Evolutionary conservation across 139 green algal genomes (phyloP).

Genomic region (Dunaliella primolecta): DNA sequence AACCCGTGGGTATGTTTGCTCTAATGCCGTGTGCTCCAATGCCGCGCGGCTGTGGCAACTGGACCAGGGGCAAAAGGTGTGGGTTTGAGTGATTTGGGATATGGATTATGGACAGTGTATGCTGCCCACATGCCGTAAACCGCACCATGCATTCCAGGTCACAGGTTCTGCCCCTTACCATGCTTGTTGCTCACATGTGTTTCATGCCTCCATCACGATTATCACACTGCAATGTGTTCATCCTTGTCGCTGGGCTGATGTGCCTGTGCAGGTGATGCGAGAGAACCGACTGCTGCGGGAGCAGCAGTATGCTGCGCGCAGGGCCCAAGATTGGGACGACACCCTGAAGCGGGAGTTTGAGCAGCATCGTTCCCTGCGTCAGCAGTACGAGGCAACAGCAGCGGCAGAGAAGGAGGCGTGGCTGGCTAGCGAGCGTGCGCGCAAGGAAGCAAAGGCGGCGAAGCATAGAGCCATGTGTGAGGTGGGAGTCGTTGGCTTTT

Average conservation of each 20-base stretch:
- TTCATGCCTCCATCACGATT: no score
- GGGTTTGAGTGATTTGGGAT: neutral
- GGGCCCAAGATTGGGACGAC: conserved; percentile 55
- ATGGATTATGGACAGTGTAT: no score
- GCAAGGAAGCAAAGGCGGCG: conserved; percentile 36
- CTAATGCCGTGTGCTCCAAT: no score
- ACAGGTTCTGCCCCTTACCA: no score
- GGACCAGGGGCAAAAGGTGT: conserved; percentile 45
- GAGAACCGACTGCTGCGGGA: conserved; percentile 59
- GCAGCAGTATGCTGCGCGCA: conserved; percentile 59
- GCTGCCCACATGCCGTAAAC: no score
- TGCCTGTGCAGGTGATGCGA: conserved; percentile 44
- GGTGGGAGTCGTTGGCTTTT: neutral
- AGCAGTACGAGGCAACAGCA: conserved; percentile 36
- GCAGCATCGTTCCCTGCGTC: conserved; percentile 38
- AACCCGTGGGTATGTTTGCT: no score
- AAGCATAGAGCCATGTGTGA: conserved; percentile 29
- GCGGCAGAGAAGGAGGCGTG: conserved; percentile 47
- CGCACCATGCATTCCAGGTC: no score
- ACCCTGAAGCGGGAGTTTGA: conserved; percentile 52
- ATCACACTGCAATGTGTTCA: no score
- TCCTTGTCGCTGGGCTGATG: no score
- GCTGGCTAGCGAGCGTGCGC: conserved; percentile 35
- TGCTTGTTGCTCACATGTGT: neutral
- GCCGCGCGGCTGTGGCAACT: conserved; percentile 55